Conservation (phyloP, 441 rosid species). For the Mallotus repandus region DNA sequence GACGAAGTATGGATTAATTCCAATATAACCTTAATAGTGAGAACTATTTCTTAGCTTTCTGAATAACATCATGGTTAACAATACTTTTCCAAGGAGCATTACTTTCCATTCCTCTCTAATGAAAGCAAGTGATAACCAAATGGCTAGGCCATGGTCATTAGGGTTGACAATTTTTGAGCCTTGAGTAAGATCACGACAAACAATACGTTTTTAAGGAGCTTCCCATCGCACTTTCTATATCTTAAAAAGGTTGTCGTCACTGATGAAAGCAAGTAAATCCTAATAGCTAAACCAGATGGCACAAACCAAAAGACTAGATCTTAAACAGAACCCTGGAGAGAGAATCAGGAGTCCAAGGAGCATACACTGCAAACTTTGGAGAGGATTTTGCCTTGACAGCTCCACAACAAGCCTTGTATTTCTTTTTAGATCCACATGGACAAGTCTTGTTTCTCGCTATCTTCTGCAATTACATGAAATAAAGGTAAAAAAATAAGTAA, state of each 20-base stretch:
- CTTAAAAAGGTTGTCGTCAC: not conserved
- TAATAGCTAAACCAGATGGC: not conserved
- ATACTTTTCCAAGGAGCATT: not conserved
- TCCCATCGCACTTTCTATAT: not conserved
- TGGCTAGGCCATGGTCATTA: not conserved
- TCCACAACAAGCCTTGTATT: constrained; percentile 89
- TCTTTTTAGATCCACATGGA: constrained; percentile 89
- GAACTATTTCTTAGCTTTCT: not conserved
- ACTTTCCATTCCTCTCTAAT: not conserved
- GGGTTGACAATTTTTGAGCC: not conserved
- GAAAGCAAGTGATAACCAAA: not conserved
- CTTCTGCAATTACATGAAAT: constrained; percentile 41
- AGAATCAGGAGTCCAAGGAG: constrained; percentile 23
- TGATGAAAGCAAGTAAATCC: not conserved
- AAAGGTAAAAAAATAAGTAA: not conserved
- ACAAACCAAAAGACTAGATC: not conserved
- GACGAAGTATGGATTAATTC: not conserved
- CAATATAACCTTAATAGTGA: not conserved
- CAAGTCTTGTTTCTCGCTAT: constrained; percentile 73
- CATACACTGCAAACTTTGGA: constrained; percentile 46
- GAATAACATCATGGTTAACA: not conserved
- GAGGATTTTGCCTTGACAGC: constrained; percentile 58
- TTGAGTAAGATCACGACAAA: too few species aligned
- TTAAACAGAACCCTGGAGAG: constrained; percentile 5
- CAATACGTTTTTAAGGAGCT: not conserved